Evolutionary conservation across 2,329 filamentous ascomycete species (phyloP), one percentile per base, ranked within the genome.

Genomic region (Penicillium sp.): DNA sequence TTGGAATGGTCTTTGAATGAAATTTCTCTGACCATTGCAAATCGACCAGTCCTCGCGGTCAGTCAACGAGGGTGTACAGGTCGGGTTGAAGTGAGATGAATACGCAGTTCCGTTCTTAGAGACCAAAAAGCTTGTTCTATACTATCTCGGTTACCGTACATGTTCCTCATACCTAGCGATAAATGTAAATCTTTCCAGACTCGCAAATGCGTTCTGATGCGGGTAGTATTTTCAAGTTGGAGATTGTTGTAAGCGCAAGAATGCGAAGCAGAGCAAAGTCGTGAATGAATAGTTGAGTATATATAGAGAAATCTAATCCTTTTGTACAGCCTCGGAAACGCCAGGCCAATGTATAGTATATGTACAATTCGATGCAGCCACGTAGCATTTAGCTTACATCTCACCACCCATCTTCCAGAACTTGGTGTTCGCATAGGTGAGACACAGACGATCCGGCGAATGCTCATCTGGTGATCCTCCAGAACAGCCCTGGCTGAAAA

Each of bases 391-490:
- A 13, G 18, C 10, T 65, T 51, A 72, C 54, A 75, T 66, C 49
- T 73, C 65, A 46, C 66, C 63, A 0, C 76, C 76, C 70, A 78
- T 77, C 55, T 71, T 72, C 76, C 76, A 78, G 56, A 79, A 79
- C 19, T 70, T 66, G 18, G 76, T 78, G 61, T 79, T 74, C 10
- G 75, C 77, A 67, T 79, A 79, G 4, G 76, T 73, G 62, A 79
- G 62, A 61, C 76, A 78, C 36, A 79, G 57, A 6, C 37, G 56
- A 6, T 60, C 60, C 3, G 59, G 49, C 22, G 55, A 62, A 54
- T 64, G 47, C 18, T 65, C 59, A 47, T 59, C 47, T 24, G 43
- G 33, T n/a, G 19, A 35, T 11, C 46, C 36, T 16, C 14, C 51
- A 35, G n/a, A 31, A 55, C 61, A 63, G 18, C 51, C 43, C 6